Percentiles rank a stretch among this genome's conserved stretches.
phyloP scores from a whole-genome alignment of 2,329 filamentous ascomycete genomes.

The Hirsutella thompsonii region DNA sequence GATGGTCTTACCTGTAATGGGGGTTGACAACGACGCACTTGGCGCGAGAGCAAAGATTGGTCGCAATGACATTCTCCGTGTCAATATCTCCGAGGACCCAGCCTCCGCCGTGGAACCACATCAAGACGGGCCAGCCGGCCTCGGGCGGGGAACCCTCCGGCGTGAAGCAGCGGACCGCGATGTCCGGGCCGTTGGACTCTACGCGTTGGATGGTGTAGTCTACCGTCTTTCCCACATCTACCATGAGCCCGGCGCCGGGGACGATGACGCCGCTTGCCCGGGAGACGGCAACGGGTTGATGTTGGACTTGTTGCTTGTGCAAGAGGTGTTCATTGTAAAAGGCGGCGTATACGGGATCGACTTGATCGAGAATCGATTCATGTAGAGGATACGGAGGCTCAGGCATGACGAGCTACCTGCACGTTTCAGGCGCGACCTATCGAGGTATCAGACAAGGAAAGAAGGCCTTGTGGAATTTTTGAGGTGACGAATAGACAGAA shows the following conservation, averaged over 20 bases:
- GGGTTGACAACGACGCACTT: conserved; percentile 4
- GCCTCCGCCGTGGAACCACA: conserved; percentile 37
- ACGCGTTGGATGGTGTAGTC: conserved; percentile 23
- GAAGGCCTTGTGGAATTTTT: too few species aligned
- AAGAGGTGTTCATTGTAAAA: conserved; percentile 31
- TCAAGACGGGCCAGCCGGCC: conserved; percentile 31
- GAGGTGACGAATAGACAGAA: too few species aligned
- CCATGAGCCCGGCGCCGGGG: conserved; percentile 27
- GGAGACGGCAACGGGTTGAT: conserved; percentile 8
- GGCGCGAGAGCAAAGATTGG: conserved; percentile 24
- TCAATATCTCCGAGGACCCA: conserved; percentile 37
- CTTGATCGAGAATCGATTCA: conserved; percentile 27
- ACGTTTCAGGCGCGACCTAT: too few species aligned
- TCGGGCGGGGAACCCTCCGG: conserved; percentile 22
- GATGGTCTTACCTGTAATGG: not conserved
- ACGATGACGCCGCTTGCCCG: conserved; percentile 29
- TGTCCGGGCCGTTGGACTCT: conserved; percentile 23
- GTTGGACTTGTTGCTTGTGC: conserved; percentile 29
- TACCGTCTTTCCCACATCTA: conserved; percentile 27
- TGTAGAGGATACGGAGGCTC: conserved; percentile 24
- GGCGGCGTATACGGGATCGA: conserved; percentile 28
- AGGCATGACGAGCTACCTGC: not conserved
- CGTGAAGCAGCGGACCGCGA: conserved; percentile 28
- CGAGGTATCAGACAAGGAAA: too few species aligned
- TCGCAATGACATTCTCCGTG: conserved; percentile 34